phyloP scores from a whole-genome alignment of 164 flowering plant genomes.

The Liriodendron chinense region DNA sequence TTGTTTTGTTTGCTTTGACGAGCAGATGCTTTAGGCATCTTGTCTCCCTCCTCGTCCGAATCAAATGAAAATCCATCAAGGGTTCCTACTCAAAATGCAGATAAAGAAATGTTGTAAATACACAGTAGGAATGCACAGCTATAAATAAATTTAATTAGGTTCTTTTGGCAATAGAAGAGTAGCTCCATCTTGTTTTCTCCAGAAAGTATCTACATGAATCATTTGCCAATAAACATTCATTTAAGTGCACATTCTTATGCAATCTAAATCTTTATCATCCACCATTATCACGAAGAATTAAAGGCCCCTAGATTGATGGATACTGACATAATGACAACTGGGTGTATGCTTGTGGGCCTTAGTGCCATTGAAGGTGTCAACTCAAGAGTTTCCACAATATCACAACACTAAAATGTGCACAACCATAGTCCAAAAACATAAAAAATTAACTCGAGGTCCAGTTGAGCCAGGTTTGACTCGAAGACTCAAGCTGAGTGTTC shows the following conservation, averaged over 20 bases:
- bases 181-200: not conserved
- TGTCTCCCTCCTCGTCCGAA: slow-evolving; percentile 82
- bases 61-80: slow-evolving; percentile 87
- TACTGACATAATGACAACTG: too few species aligned
- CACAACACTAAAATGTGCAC: too few species aligned
- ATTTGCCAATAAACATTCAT: not conserved
- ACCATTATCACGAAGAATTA: not conserved
- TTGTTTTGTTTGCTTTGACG: slow-evolving; percentile 47
- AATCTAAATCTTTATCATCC: not conserved
- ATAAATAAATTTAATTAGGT: too few species aligned
- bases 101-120: not conserved
- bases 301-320: too few species aligned
- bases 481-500: too few species aligned
- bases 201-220: not conserved
- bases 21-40: slow-evolving; percentile 38
- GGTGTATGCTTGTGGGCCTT: too few species aligned
- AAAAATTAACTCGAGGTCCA: too few species aligned
- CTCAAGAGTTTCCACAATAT: too few species aligned
- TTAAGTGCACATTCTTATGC: not conserved
- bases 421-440: too few species aligned
- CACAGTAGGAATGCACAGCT: not conserved
- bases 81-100: slow-evolving; percentile 54
- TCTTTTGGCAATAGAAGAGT: too few species aligned
- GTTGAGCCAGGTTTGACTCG: too few species aligned
- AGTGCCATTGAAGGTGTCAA: too few species aligned